A percentile compares a stretch with the other conserved stretches of the same genome.
phyloP scores from a whole-genome alignment of 768 basidiomycete genomes.

The Kwoniella bestiolae region DNA sequence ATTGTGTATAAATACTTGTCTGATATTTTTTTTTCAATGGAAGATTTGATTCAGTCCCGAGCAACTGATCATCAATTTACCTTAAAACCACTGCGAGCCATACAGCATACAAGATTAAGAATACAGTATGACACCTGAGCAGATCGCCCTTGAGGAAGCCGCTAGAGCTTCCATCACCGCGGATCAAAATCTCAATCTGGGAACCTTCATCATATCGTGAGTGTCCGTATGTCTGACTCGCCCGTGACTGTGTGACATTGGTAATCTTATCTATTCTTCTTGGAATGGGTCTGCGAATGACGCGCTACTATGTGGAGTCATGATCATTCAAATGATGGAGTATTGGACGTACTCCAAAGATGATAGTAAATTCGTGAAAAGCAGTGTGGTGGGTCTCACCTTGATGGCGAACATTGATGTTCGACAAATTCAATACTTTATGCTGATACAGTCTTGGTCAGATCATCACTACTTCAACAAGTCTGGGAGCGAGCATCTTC shows the following conservation, averaged over 20 bases:
- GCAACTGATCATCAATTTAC: too few species aligned
- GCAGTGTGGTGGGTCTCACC: conserved; percentile 5
- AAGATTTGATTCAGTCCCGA: too few species aligned
- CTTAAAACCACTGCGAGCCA: too few species aligned
- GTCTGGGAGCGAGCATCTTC: conserved; percentile 9
- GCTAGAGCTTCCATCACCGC: background rate
- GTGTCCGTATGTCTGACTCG: background rate
- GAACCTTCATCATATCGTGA: conserved; percentile 12
- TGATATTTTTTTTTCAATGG: too few species aligned
- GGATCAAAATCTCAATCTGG: conserved; percentile 14
- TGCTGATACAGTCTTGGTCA: background rate
- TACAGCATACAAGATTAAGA: too few species aligned
- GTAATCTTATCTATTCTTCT: background rate
- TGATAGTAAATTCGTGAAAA: conserved; percentile 12
- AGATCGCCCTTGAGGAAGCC: background rate
- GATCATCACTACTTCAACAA: conserved; percentile 3
- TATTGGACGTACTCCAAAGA: conserved; percentile 6
- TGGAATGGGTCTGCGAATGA: conserved; percentile 1
- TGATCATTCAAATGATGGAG: conserved; percentile 5
- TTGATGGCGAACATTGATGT: too few species aligned
- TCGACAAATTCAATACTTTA: background rate
- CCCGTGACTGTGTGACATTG: background rate
- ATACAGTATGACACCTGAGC: conserved; percentile 1
- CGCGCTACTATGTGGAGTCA: conserved; percentile 2
- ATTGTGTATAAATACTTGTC: too few species aligned